Evolutionary conservation across 164 flowering plant genomes (phyloP).

Genomic region (Paratinospora sagittata): DNA sequence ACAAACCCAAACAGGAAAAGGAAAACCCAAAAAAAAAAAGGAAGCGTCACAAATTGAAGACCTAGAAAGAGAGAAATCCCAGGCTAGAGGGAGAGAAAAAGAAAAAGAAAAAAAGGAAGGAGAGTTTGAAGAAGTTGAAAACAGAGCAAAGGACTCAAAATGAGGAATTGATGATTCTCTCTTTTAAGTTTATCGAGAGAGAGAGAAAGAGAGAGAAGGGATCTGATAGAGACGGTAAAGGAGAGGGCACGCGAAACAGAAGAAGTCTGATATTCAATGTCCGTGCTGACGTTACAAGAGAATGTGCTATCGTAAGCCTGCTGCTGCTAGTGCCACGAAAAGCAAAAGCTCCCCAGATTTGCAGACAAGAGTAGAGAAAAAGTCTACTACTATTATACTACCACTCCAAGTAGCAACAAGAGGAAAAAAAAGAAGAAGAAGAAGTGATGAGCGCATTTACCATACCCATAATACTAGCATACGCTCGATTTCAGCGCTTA

Average conservation of each 20-base stretch:
- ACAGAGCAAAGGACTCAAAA: background rate
- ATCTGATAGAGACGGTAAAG: slow-evolving; percentile 34
- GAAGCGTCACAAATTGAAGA: slow-evolving; percentile 2
- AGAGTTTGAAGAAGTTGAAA: background rate
- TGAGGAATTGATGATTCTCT: background rate
- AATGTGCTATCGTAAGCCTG: slow-evolving; percentile 32
- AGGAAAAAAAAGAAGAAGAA: background rate
- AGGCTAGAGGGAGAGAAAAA: slow-evolving; percentile 6
- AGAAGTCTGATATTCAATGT: background rate
- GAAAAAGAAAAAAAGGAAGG: no score
- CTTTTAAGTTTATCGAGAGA: background rate
- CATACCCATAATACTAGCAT: slow-evolving; percentile 3
- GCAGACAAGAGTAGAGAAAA: background rate
- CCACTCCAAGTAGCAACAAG: background rate
- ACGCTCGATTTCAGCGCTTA: slow-evolving; percentile 45
- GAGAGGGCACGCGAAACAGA: slow-evolving; percentile 42
- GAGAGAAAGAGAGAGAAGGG: slow-evolving; percentile 13
- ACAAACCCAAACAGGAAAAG: background rate
- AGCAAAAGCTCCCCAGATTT: no score
- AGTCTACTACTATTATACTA: background rate
- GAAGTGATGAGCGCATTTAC: background rate
- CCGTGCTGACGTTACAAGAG: slow-evolving; percentile 25
- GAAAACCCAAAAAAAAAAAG: background rate
- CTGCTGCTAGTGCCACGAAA: background rate
- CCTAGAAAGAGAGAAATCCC: slow-evolving; percentile 12